Conservation (phyloP, 371 early-diverging fungal genomes). For the Choanephora cucurbitarum region DNA sequence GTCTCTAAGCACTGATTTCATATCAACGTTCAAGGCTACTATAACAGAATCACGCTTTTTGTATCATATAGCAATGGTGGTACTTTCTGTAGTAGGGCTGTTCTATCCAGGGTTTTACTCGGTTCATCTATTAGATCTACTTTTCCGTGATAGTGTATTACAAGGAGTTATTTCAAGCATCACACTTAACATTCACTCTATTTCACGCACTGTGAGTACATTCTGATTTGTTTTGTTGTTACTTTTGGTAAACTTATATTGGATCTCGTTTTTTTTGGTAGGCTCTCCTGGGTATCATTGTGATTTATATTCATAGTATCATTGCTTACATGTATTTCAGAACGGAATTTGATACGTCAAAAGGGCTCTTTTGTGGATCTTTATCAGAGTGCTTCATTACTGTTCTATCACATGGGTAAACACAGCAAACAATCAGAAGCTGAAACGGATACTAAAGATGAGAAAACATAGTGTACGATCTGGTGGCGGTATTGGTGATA, state of each 20-base stretch:
- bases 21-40: slow-evolving; percentile 24
- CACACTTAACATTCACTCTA: slow-evolving; percentile 55
- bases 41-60: slow-evolving; percentile 34
- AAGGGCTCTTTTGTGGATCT: slow-evolving; percentile 52
- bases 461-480: slow-evolving; percentile 38
- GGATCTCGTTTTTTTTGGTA: too few relatives aligned
- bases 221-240: background rate
- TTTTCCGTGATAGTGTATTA: slow-evolving; percentile 58
- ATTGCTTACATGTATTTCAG: slow-evolving; percentile 56
- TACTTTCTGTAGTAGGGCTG: slow-evolving; percentile 44
- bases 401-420: slow-evolving; percentile 54
- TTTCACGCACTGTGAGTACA: slow-evolving; percentile 46
- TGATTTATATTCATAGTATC: slow-evolving; percentile 56
- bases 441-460: background rate
- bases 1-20: background rate
- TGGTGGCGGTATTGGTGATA: slow-evolving; percentile 61
- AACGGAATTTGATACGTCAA: slow-evolving; percentile 45
- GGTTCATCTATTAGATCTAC: slow-evolving; percentile 57
- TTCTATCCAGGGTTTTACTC: slow-evolving; percentile 48
- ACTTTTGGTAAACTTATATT: too few relatives aligned
- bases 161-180: slow-evolving; percentile 64
- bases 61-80: slow-evolving; percentile 45
- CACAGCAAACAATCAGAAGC: too few relatives aligned
- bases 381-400: slow-evolving; percentile 54
- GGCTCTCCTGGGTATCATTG: slow-evolving; percentile 52